Percentiles rank a stretch among this genome's conserved stretches.
Conservation (phyloP, 176 grass and related monocot species). For the Puya raimondii region DNA sequence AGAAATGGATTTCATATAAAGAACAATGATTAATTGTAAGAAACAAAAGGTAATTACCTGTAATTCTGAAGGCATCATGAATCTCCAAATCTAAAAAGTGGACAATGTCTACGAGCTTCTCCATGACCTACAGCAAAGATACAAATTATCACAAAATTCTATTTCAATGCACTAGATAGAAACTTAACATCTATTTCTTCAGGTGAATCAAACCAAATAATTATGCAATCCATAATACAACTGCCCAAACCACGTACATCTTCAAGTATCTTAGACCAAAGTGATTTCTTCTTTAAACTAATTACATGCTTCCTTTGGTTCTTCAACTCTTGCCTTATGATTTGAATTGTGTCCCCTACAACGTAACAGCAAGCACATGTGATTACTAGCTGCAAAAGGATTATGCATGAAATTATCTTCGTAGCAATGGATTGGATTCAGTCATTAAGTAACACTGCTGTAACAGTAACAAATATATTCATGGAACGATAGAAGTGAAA, state of each 20-base stretch:
- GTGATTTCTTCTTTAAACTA: constrained; percentile 44
- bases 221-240: not conserved
- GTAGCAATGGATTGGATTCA: not conserved
- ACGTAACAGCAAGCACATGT: not conserved
- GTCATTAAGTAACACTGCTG: not conserved
- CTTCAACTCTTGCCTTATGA: constrained; percentile 36
- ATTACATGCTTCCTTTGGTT: constrained; percentile 35
- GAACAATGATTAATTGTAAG: not conserved
- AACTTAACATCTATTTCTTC: not conserved
- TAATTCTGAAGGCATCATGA: constrained; percentile 24
- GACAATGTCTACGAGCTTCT: constrained; percentile 39
- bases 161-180: not conserved
- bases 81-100: constrained; percentile 41
- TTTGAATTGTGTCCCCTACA: constrained; percentile 33
- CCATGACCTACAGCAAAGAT: constrained; percentile 38
- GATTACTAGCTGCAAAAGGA: not conserved
- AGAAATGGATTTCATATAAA: not conserved
- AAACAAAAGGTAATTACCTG: constrained; percentile 15
- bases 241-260: constrained; percentile 24
- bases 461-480: not conserved
- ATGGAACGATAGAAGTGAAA: no score
- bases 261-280: constrained; percentile 57
- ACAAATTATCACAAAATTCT: not conserved
- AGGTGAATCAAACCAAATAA: not conserved
- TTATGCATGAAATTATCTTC: not conserved